Base-by-base conservation (phyloP, 2,329 filamentous ascomycete species). In the Cladosporium cucumerinum region DNA sequence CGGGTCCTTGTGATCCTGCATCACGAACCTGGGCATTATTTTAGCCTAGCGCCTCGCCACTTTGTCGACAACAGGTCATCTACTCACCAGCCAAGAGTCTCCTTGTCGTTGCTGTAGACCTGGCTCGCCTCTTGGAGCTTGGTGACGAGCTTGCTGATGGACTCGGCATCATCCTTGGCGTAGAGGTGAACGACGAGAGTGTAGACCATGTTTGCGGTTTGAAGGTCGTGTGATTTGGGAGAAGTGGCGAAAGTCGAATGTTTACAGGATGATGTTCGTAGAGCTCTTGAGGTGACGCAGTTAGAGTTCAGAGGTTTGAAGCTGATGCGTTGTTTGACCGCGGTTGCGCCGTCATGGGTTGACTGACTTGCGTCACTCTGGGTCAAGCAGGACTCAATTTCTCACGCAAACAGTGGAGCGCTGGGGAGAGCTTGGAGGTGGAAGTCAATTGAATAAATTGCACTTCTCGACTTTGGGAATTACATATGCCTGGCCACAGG, bases 41-140 rank as follows among this genome's bases (percentile, higher is more conserved):
- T 54, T 14, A 54, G 26, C 30, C 3, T 12, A 8, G 7, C 2
- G 12, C 3, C 18, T 7, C 25, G 14, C 8, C 6, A 8, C 14
- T 32, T 18, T 25, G 14, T 61, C 8, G 23, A 25, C 36, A 30
- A 43, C 6, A 30, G 25, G 10, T 21, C 21, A 16, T 18, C 5
- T 32, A 61, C 69, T 57, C 54, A 77, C 75, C 75, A 77, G 55
- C 73, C 72, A 46, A 82, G 68, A 51, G 77, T 91, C 80, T 92
- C 89, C 73, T 85, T 86, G 79, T 92, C 89, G 69, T 89, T 82
- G 68, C 84, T 86, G 79, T 92, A 92, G 68, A 92, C 83, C 67
- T 86, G 84, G 66, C 87, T 87, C n/a, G 89, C 89, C 75, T 92
- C 89, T 74, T 89, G 84, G 65, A 92, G 86, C 81, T 92, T 92